phyloP scores from a whole-genome alignment of 305 asterid species.

The Withania somnifera region DNA sequence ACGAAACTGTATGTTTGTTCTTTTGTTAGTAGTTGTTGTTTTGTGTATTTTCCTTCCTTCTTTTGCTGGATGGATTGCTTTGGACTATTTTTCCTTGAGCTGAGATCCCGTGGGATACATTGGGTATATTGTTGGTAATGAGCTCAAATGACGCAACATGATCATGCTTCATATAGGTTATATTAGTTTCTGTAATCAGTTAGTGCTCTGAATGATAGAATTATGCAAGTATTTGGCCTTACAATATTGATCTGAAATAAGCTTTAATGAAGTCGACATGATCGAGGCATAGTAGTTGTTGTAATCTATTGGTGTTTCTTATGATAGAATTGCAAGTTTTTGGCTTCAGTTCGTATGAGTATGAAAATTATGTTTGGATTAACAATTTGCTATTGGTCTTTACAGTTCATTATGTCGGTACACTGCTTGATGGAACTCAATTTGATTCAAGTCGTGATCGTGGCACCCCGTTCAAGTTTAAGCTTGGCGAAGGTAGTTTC shows the following conservation, averaged over 20 bases:
- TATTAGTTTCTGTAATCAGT: background rate
- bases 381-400: background rate
- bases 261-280: background rate
- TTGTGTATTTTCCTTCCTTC: no score
- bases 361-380: constrained; percentile 1
- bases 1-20: no score
- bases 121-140: no score
- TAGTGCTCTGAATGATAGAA: background rate
- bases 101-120: background rate
- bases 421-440: constrained; percentile 42
- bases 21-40: background rate
- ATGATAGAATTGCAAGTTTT: background rate
- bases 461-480: constrained; percentile 34
- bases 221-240: background rate
- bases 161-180: background rate
- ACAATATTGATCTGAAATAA: background rate
- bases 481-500: constrained; percentile 42
- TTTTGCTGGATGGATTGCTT: no score
- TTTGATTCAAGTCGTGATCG: constrained; percentile 45
- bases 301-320: background rate
- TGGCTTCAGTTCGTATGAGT: background rate
- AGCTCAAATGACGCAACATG: background rate
- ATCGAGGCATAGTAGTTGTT: background rate
- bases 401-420: constrained; percentile 59
- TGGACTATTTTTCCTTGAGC: background rate